Conservation (phyloP, 768 basidiomycete species). For the Agrocybe praecox region DNA sequence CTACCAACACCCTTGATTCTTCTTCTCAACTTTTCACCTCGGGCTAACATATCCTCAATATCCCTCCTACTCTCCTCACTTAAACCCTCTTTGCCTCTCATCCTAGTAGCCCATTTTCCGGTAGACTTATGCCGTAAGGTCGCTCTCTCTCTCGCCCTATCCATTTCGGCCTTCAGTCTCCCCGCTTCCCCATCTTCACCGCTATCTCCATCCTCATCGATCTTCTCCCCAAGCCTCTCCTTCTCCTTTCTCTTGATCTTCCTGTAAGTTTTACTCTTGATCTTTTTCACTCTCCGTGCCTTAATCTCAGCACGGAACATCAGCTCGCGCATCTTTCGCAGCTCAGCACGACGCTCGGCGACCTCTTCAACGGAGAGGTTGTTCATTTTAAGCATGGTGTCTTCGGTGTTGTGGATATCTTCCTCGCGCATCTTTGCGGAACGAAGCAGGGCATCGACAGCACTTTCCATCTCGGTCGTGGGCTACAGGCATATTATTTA, state of each 20-base stretch:
- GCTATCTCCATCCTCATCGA: constrained; percentile 49
- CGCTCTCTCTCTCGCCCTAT: constrained; percentile 86
- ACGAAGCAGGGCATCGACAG: constrained; percentile 80
- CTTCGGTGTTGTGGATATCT: constrained; percentile 77
- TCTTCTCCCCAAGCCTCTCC: constrained; percentile 57
- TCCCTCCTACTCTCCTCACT: constrained; percentile 67
- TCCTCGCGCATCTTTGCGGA: constrained; percentile 82
- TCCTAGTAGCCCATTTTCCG: constrained; percentile 84
- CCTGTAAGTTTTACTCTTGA: constrained; percentile 94
- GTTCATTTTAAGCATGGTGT: constrained; percentile 72
- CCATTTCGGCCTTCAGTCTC: constrained; percentile 70
- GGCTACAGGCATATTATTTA: constrained; percentile 50
- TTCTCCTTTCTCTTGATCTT: constrained; percentile 80
- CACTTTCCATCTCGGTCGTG: constrained; percentile 80
- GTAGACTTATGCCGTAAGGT: constrained; percentile 88
- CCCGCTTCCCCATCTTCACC: constrained; percentile 39
- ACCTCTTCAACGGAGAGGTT: constrained; percentile 87
- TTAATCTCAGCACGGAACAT: constrained; percentile 93
- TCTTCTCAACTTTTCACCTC: constrained; percentile 76
- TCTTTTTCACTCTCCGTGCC: constrained; percentile 88
- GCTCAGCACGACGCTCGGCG: constrained; percentile 73
- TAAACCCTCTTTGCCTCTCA: constrained; percentile 54
- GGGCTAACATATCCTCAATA: constrained; percentile 83
- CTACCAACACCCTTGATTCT: constrained; percentile 71
- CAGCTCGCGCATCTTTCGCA: constrained; percentile 88